phyloP scores from a whole-genome alignment of 2,329 filamentous ascomycete genomes.

The Gremmenia infestans region DNA sequence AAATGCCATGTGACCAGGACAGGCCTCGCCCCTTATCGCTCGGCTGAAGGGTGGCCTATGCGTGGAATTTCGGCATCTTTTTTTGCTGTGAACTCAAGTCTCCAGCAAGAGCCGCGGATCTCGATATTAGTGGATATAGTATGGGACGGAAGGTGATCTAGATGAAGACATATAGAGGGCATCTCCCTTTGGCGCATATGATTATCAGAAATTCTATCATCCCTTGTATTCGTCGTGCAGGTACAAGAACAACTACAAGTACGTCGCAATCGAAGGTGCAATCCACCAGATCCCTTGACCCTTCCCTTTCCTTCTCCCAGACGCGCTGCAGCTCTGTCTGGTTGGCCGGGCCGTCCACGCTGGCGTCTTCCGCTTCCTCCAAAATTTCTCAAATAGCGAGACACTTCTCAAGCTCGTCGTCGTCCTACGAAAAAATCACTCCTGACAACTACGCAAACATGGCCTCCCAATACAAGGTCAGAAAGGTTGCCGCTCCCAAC shows the following conservation, averaged over 20 bases:
- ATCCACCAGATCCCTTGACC: not conserved
- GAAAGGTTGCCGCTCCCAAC: conserved; percentile 86
- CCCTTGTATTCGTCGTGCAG: no score
- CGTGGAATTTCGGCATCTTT: conserved; percentile 1
- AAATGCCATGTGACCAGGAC: not conserved
- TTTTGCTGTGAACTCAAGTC: no score
- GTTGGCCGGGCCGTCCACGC: conserved; percentile 11
- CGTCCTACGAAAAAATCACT: conserved; percentile 15
- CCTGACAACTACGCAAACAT: conserved; percentile 21
- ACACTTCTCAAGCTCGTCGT: conserved; percentile 40
- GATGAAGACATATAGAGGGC: no score
- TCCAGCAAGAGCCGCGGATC: no score
- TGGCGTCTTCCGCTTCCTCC: conserved; percentile 21
- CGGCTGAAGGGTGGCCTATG: conserved; percentile 1
- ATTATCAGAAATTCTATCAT: not conserved
- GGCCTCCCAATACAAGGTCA: conserved; percentile 59
- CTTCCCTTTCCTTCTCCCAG: not conserved
- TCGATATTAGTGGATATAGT: no score
- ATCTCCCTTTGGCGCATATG: not conserved
- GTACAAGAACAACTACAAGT: no score
- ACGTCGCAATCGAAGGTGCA: not conserved
- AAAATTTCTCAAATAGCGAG: conserved; percentile 39
- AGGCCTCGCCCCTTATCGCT: not conserved
- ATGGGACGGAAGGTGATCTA: no score
- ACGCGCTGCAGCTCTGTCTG: conserved; percentile 5